These are phyloP conservation scores for Naganishia kalamii DNA, from an alignment of 768 basidiomycete genomes.

Conservation along the genomic window DNA sequence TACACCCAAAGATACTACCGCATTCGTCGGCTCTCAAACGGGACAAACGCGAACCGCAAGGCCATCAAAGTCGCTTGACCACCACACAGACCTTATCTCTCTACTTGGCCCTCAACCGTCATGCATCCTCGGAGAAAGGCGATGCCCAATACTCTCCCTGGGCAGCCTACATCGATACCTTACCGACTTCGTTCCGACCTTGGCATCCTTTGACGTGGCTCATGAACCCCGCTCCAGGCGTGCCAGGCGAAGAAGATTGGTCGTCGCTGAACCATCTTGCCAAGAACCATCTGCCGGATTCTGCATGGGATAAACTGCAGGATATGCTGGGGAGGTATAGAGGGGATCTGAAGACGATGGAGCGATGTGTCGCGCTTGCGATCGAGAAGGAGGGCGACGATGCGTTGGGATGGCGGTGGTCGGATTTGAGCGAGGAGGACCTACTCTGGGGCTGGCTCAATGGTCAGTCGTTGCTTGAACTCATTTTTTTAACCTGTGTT, in stretches of 20 bases:
- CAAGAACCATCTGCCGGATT: slow-evolving; percentile 17
- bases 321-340: slow-evolving; percentile 38
- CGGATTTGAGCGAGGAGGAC: slow-evolving; percentile 42
- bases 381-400: neutral
- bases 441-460: slow-evolving; percentile 90
- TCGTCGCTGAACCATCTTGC: slow-evolving; percentile 21
- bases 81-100: slow-evolving; percentile 73
- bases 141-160: slow-evolving; percentile 39
- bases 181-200: slow-evolving; percentile 65
- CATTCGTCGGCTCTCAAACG: neutral
- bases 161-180: slow-evolving; percentile 59
- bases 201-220: slow-evolving; percentile 76
- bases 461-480: slow-evolving; percentile 51
- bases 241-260: slow-evolving; percentile 50
- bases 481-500: slow-evolving; percentile 9
- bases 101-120: slow-evolving; percentile 59
- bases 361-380: slow-evolving; percentile 13
- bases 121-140: slow-evolving; percentile 50
- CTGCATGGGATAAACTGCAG: slow-evolving; percentile 30
- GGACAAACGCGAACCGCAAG: no score
- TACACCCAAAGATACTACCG: slow-evolving; percentile 40
- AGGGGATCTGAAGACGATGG: slow-evolving; percentile 30
- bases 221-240: slow-evolving; percentile 27
- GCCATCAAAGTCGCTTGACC: slow-evolving; percentile 38
- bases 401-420: slow-evolving; percentile 56